Conservation (phyloP, 2,329 filamentous ascomycete species). For the Fonsecaea erecta region DNA sequence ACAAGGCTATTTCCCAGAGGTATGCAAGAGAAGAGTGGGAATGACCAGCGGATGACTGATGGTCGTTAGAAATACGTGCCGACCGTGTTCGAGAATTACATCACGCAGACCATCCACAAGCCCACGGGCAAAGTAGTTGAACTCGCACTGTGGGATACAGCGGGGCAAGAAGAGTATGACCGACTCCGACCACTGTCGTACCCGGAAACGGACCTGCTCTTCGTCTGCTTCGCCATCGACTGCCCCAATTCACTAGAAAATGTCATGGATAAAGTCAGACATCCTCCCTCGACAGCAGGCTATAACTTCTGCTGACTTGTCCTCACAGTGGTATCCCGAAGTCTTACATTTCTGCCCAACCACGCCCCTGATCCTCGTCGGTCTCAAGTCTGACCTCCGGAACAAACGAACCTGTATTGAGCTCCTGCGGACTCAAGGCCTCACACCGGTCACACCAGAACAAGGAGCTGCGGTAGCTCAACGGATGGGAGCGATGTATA, state of each 20-base stretch:
- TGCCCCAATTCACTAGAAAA: conserved; percentile 98
- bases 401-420: conserved; percentile 97
- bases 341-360: conserved; percentile 98
- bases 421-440: conserved; percentile 95
- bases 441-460: conserved; percentile 90
- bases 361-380: conserved; percentile 92
- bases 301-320: conserved; percentile 9
- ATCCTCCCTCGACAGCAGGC: not conserved
- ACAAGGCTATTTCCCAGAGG: conserved; percentile 98
- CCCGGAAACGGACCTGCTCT: conserved; percentile 95
- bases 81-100: conserved; percentile 99
- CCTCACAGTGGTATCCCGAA: conserved; percentile 90
- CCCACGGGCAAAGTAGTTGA: conserved; percentile 92
- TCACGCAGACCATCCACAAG: conserved; percentile 90
- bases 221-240: conserved; percentile 99
- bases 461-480: conserved; percentile 86
- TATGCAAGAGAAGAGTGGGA: conserved; percentile 51
- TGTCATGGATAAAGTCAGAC: conserved; percentile 91
- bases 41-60: conserved; percentile 10
- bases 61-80: conserved; percentile 91
- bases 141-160: conserved; percentile 96
- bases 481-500: conserved; percentile 94
- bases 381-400: conserved; percentile 94
- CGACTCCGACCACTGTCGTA: conserved; percentile 93
- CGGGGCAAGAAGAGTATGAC: conserved; percentile 98